phyloP scores from a whole-genome alignment of 441 rosid genomes.

The Erysimum pusillum region DNA sequence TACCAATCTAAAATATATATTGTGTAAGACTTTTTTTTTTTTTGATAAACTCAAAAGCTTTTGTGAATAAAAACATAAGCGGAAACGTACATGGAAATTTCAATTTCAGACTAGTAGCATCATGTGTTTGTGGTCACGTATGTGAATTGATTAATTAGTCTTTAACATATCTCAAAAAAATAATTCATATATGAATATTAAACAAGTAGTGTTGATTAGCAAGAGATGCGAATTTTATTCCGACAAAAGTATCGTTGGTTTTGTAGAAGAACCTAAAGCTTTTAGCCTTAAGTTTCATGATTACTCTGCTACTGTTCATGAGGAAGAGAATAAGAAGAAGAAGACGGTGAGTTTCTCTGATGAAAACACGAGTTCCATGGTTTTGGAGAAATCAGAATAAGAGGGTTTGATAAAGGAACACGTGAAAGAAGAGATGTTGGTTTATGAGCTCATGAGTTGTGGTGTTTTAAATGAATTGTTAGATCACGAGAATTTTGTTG shows the following conservation, averaged over 20 bases:
- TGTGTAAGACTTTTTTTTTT: too few relatives aligned
- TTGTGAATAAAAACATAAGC: too few relatives aligned
- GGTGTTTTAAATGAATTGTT: slow-evolving; percentile 35
- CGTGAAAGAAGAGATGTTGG: slow-evolving; percentile 45
- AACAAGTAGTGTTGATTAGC: slow-evolving; percentile 42
- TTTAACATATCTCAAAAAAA: too few relatives aligned
- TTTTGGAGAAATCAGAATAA: slow-evolving; percentile 12
- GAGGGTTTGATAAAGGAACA: slow-evolving; percentile 13
- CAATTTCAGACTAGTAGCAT: too few relatives aligned
- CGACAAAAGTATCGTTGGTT: slow-evolving; percentile 52
- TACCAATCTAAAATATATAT: too few relatives aligned
- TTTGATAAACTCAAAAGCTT: too few relatives aligned
- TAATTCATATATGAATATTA: too few relatives aligned
- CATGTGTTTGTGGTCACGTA: too few relatives aligned
- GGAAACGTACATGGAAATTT: too few relatives aligned
- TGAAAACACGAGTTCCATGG: slow-evolving; percentile 19
- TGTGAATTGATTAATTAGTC: too few relatives aligned
- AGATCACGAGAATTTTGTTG: slow-evolving; percentile 38
- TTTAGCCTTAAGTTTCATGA: slow-evolving; percentile 55
- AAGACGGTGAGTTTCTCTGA: slow-evolving; percentile 26
- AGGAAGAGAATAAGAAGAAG: slow-evolving; percentile 30
- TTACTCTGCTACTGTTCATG: slow-evolving; percentile 33
- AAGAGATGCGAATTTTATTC: slow-evolving; percentile 55
- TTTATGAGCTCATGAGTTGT: slow-evolving; percentile 42
- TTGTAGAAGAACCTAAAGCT: slow-evolving; percentile 59